Evolutionary conservation across 345 rosid species (phyloP), one percentile per base, ranked within the genome.

Genomic region (Eucalyptus melliodora): DNA sequence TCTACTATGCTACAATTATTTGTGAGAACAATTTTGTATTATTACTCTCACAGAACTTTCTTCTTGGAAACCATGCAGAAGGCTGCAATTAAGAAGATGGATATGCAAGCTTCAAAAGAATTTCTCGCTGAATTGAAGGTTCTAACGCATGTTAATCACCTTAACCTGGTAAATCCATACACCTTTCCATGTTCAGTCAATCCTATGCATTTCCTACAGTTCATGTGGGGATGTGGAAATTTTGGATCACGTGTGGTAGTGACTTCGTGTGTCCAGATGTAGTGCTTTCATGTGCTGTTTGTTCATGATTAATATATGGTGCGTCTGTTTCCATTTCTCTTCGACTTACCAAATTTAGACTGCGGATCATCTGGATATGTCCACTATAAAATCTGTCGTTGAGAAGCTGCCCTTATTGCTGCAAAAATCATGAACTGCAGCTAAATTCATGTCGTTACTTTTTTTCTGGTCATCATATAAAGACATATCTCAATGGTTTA

Each of bases 31-130:
- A 23, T 31, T 6, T 86, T 51, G 34, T 34, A 86, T 19, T 34
- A 87, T 60, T 53, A 6, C 87, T 87, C 85, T 72, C 62, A 56
- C 34, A 49, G 19, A 40, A 88, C 88, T 6, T 44, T 7, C 88
- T 40, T 87, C 86, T 51, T 87, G 49, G 37, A 72, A 80, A 88
- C 50, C 16, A 86, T 92, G 92, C 94, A 98, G 99, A 97, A 95
- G 97, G 97, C 97, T 91, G 99, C 99, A 50, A 97, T 98, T 92
- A 98, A 98, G 95, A 98, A 96, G 94, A 98, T 98, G 99, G 97
- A 98, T 87, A 96, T 98, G 99, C 96, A 96, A 93, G 98, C 97
- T 87, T 93, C 99, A 2, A 96, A 93, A 92, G 98, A 98, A 93
- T 98, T 98, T 92, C 95, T 96, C 47, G 99, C 99, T 30, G 99